Evolutionary conservation across 2,329 filamentous ascomycete species (phyloP).

Genomic region (Aspergillus sp.): DNA sequence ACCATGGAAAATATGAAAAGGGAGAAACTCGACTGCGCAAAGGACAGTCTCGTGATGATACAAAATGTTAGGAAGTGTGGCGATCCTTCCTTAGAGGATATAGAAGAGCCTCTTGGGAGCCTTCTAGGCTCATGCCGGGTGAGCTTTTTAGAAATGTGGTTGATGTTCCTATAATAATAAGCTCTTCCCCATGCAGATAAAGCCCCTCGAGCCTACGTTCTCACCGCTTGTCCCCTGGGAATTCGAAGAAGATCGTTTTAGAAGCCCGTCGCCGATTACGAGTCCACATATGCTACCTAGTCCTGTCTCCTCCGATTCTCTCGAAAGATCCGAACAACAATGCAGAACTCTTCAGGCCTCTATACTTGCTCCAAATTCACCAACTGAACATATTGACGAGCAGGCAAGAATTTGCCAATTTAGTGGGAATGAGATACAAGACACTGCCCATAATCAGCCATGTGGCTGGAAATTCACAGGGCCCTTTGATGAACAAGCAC

Average conservation of each 20-base stretch:
- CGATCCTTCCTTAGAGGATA: constrained; percentile 13
- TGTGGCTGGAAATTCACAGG: no score
- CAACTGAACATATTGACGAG: no score
- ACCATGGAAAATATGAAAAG: constrained; percentile 4
- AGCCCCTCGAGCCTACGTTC: background rate
- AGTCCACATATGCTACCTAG: constrained; percentile 9
- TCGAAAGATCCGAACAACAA: background rate
- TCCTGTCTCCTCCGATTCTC: constrained; percentile 2
- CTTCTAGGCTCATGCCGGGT: constrained; percentile 9
- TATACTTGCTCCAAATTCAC: background rate
- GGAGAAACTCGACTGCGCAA: constrained; percentile 23
- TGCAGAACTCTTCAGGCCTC: background rate
- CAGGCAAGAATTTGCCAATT: no score
- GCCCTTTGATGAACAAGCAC: no score
- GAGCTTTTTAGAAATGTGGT: constrained; percentile 12
- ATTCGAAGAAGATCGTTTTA: background rate
- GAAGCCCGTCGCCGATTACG: constrained; percentile 1
- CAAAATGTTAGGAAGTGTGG: constrained; percentile 25
- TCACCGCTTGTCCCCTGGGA: constrained; percentile 3
- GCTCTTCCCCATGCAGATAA: background rate
- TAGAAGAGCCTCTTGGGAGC: constrained; percentile 15
- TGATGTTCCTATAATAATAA: background rate
- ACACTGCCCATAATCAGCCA: no score
- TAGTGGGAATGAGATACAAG: no score
- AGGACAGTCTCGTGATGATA: constrained; percentile 15